These are phyloP conservation scores for Neofusicoccum kwambonambiense DNA, from an alignment of 2,329 filamentous ascomycete species.

Conservation along the genomic window DNA sequence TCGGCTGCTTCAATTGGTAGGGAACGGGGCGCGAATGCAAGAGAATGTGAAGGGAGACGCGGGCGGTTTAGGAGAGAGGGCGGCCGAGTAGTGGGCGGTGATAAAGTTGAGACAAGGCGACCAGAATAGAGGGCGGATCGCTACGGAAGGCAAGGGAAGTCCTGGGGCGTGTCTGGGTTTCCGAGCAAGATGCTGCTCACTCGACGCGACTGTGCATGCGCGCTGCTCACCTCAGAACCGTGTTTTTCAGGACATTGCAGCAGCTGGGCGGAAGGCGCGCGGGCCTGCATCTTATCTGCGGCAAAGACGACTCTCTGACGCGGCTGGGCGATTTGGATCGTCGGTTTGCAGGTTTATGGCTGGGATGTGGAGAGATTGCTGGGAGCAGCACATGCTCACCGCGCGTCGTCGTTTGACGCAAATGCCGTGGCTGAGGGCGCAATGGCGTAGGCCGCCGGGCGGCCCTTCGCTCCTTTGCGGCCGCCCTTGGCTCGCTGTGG, in stretches of 20 bases:
- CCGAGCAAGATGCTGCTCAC: neutral
- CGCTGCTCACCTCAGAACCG: neutral
- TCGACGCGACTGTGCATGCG: too few species aligned
- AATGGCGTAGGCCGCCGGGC: neutral
- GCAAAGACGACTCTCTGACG: neutral
- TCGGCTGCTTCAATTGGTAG: slow-evolving; percentile 4
- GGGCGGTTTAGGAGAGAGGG: neutral
- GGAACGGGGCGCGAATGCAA: neutral
- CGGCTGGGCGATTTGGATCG: slow-evolving; percentile 12
- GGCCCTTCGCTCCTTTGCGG: neutral
- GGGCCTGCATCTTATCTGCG: neutral
- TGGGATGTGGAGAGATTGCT: slow-evolving; percentile 14
- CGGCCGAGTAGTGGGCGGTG: neutral
- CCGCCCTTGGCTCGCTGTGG: neutral
- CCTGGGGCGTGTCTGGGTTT: neutral
- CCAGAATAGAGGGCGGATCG: slow-evolving; percentile 4
- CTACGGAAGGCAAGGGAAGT: slow-evolving; percentile 7
- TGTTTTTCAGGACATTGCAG: neutral
- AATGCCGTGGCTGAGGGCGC: slow-evolving; percentile 5
- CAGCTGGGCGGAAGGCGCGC: neutral
- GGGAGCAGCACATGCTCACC: neutral
- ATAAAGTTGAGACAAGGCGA: slow-evolving; percentile 15
- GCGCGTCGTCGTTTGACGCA: slow-evolving; percentile 7
- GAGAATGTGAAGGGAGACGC: neutral
- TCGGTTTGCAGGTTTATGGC: slow-evolving; percentile 1